Percentiles rank a stretch among this genome's conserved stretches.
These are phyloP conservation scores for Pleurotus citrinopileatus DNA, from an alignment of 768 basidiomycete species.

Conservation along the genomic window DNA sequence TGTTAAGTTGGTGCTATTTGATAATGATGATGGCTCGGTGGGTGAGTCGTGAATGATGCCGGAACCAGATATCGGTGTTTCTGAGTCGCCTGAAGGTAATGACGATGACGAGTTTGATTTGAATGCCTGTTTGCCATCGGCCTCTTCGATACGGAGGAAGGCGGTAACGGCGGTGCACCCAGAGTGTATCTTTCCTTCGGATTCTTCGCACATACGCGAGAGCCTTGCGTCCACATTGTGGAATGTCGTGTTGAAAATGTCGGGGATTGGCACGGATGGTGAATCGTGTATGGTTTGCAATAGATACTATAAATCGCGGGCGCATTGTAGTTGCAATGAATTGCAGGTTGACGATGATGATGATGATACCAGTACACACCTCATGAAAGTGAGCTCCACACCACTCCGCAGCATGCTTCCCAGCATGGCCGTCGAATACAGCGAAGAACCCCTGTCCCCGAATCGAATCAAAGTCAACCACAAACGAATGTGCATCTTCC, in stretches of 20 bases:
- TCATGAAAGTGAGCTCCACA: constrained; percentile 96
- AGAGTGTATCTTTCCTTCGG: constrained; percentile 90
- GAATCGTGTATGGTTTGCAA: constrained; percentile 66
- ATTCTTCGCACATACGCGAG: constrained; percentile 81
- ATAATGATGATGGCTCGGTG: constrained; percentile 1
- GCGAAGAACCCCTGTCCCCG: constrained; percentile 98
- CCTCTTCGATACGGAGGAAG: constrained; percentile 90
- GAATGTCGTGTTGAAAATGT: constrained; percentile 91
- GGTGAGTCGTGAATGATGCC: constrained; percentile 26
- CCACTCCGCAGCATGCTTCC: constrained; percentile 99
- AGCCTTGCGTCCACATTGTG: constrained; percentile 86
- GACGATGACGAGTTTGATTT: constrained; percentile 25
- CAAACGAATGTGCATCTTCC: constrained; percentile 97
- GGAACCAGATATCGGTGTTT: constrained; percentile 25
- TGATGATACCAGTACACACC: constrained; percentile 37
- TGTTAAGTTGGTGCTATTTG: constrained; percentile 16
- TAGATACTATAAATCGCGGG: constrained; percentile 40
- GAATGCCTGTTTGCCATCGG: constrained; percentile 70
- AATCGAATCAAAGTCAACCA: constrained; percentile 89
- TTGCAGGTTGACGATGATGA: not conserved
- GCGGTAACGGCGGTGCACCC: constrained; percentile 97
- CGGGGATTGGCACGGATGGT: constrained; percentile 66
- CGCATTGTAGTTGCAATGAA: no score
- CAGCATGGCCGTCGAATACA: constrained; percentile 97
- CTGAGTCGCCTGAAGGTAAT: constrained; percentile 29